Conservation (phyloP, 192 early-diverging fungal genomes). For the Coemansia sp. region DNA sequence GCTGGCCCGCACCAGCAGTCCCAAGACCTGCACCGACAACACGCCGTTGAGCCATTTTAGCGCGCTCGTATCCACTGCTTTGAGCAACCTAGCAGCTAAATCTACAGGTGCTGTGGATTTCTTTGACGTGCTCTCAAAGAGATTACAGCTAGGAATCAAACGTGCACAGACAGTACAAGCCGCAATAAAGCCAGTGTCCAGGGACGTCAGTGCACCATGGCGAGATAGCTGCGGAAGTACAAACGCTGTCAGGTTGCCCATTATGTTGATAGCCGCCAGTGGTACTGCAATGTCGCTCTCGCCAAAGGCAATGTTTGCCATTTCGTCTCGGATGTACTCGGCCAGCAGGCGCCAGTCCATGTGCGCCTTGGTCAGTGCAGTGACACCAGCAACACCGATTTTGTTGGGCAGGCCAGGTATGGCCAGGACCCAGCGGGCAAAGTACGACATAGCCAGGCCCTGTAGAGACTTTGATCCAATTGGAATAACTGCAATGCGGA, state of each 20-base stretch:
- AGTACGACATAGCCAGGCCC: slow-evolving; percentile 17
- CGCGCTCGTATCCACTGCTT: slow-evolving; percentile 20
- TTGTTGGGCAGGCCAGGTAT: slow-evolving; percentile 45
- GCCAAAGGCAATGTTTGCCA: neutral
- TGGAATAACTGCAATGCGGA: slow-evolving; percentile 20
- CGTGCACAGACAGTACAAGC: slow-evolving; percentile 37
- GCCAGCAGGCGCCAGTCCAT: slow-evolving; percentile 19
- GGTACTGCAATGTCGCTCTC: slow-evolving; percentile 8
- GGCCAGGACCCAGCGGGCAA: slow-evolving; percentile 31
- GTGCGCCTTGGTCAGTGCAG: slow-evolving; percentile 20
- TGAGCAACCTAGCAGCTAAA: slow-evolving; percentile 8
- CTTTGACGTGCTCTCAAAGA: slow-evolving; percentile 13
- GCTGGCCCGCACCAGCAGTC: slow-evolving; percentile 34
- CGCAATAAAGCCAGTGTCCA: slow-evolving; percentile 24
- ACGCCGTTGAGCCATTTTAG: slow-evolving; percentile 42
- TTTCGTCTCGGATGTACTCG: slow-evolving; percentile 7
- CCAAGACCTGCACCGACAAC: slow-evolving; percentile 28
- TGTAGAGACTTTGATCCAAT: slow-evolving; percentile 7
- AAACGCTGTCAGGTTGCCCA: slow-evolving; percentile 49
- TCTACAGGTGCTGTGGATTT: neutral
- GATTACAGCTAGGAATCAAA: slow-evolving; percentile 30
- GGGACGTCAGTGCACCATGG: slow-evolving; percentile 1
- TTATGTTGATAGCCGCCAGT: slow-evolving; percentile 31
- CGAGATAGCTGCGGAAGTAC: slow-evolving; percentile 35
- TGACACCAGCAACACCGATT: slow-evolving; percentile 34